phyloP scores from a whole-genome alignment of 1,139 yeast genomes.

The Kodamaea suecica region DNA sequence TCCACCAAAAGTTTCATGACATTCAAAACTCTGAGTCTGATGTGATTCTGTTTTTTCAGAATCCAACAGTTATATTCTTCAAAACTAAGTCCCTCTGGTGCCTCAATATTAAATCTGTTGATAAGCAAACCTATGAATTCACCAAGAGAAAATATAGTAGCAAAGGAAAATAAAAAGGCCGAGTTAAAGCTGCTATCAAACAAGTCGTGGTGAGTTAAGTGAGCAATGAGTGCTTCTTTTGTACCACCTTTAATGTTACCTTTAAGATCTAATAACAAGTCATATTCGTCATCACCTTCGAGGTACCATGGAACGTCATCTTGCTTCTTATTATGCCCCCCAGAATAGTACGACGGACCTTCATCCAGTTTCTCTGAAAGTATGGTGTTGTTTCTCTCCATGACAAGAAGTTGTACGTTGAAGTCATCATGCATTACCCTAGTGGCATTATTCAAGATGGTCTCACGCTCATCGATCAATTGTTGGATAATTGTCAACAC shows the following conservation, averaged over 20 bases:
- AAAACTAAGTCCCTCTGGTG: constrained; percentile 84
- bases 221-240: constrained; percentile 73
- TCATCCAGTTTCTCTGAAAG: constrained; percentile 37
- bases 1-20: constrained; percentile 70
- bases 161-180: constrained; percentile 70
- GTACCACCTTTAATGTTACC: constrained; percentile 87
- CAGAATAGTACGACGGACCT: constrained; percentile 34
- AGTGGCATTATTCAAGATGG: constrained; percentile 67
- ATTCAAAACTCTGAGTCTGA: constrained; percentile 66
- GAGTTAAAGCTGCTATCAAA: constrained; percentile 68
- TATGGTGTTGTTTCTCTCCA: constrained; percentile 60
- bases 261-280: constrained; percentile 66
- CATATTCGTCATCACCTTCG: constrained; percentile 74
- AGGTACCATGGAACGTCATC: constrained; percentile 73
- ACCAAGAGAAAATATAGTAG: constrained; percentile 69
- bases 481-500: constrained; percentile 50
- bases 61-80: constrained; percentile 85
- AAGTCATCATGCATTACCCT: constrained; percentile 75
- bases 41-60: constrained; percentile 63
- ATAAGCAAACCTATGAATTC: constrained; percentile 63
- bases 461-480: constrained; percentile 67
- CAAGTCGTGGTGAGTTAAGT: constrained; percentile 74
- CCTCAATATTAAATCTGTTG: constrained; percentile 65
- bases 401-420: constrained; percentile 56
- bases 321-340: constrained; percentile 30